These are phyloP conservation scores for Aspergillus sclerotioniger DNA, from an alignment of 495 filamentous ascomycete genomes.

Conservation along the genomic window DNA sequence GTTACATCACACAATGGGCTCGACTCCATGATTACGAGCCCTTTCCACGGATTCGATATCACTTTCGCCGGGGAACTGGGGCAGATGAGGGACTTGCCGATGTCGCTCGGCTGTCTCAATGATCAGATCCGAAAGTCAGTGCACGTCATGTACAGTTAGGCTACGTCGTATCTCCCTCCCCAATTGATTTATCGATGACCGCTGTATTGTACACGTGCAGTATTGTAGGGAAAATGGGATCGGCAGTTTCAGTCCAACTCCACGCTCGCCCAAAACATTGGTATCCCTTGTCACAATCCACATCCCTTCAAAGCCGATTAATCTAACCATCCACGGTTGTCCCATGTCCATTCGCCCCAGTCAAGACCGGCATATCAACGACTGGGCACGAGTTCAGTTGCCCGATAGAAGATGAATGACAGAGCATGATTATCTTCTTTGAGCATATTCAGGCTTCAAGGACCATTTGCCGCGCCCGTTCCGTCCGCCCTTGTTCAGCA, in stretches of 20 bases:
- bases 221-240: background rate
- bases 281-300: background rate
- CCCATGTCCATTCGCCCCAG: background rate
- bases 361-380: background rate
- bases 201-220: background rate
- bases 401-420: background rate
- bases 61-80: too few species aligned
- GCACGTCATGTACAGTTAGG: background rate
- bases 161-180: background rate
- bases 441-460: conserved; percentile 57
- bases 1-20: background rate
- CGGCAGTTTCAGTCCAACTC: background rate
- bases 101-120: too few species aligned
- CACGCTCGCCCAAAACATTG: background rate
- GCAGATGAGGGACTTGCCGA: too few species aligned
- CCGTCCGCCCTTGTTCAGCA: conserved; percentile 51
- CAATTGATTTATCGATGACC: background rate
- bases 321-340: background rate
- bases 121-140: background rate
- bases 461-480: conserved; percentile 59
- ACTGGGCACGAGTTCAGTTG: background rate
- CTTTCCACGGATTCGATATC: background rate
- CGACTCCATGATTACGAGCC: background rate
- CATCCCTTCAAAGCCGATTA: background rate
- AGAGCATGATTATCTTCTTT: conserved; percentile 3